phyloP scores from a whole-genome alignment of 345 rosid species.

The Eutrema yunnanense region DNA sequence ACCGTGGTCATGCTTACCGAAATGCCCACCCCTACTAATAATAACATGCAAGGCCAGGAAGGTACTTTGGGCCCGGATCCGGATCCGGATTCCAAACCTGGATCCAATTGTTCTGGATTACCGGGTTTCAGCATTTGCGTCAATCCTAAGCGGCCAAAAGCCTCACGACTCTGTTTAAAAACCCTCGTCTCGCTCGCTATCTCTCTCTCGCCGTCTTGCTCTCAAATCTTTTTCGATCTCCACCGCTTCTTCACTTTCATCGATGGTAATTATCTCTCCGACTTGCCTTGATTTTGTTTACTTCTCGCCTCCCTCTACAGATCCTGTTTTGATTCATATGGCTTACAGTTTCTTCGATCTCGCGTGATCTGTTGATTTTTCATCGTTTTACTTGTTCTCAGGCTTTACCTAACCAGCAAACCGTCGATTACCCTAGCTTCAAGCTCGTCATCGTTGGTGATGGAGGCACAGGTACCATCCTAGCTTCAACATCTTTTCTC shows the following conservation, averaged over 20 bases:
- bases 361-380: background rate
- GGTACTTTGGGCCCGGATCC: constrained; percentile 11
- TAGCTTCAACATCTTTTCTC: background rate
- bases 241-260: background rate
- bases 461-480: constrained; percentile 72
- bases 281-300: background rate
- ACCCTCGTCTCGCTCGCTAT: background rate
- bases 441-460: constrained; percentile 97
- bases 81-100: background rate
- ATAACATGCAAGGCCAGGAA: background rate
- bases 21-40: too few relatives aligned
- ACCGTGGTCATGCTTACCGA: too few relatives aligned
- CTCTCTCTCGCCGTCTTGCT: constrained; percentile 13
- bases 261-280: constrained; percentile 14
- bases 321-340: background rate
- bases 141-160: constrained; percentile 16
- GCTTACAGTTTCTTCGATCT: background rate
- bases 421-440: constrained; percentile 74
- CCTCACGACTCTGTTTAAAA: constrained; percentile 11
- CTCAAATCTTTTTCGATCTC: background rate
- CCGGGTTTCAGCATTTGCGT: constrained; percentile 17
- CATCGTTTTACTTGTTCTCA: constrained; percentile 13
- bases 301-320: background rate
- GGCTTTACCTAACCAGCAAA: constrained; percentile 78
- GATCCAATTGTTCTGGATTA: background rate